Evolutionary conservation across 2,329 filamentous ascomycete species (phyloP).

Genomic region (Exophiala sideris): DNA sequence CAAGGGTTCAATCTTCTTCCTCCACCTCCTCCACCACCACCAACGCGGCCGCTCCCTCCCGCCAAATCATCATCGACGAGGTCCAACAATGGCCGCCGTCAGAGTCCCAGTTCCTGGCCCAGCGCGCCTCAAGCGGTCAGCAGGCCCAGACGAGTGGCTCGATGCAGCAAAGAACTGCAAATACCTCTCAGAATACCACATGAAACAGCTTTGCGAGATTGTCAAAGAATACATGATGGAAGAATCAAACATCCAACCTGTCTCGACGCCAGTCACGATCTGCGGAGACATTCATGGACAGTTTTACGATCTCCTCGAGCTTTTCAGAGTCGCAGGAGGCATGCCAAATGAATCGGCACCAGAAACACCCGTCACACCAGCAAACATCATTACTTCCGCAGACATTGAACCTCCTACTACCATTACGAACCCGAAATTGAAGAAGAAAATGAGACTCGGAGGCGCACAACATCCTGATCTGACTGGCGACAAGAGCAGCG

Average conservation of each 20-base stretch:
- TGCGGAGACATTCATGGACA: slow-evolving; percentile 98
- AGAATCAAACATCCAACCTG: slow-evolving; percentile 99
- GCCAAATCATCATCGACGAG: slow-evolving; percentile 4
- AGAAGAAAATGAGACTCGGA: slow-evolving; percentile 71
- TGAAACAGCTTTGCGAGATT: slow-evolving; percentile 98
- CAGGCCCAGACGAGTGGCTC: slow-evolving; percentile 92
- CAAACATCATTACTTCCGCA: slow-evolving; percentile 78
- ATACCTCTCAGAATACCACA: slow-evolving; percentile 90
- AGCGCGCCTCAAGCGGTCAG: slow-evolving; percentile 76
- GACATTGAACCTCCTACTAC: slow-evolving; percentile 87
- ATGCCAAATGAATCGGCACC: slow-evolving; percentile 75
- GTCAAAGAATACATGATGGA: slow-evolving; percentile 99
- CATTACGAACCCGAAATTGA: slow-evolving; percentile 82
- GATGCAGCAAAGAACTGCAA: slow-evolving; percentile 96
- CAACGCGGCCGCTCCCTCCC: slow-evolving; percentile 1
- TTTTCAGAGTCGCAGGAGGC: slow-evolving; percentile 92
- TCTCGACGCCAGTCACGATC: slow-evolving; percentile 90
- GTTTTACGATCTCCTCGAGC: slow-evolving; percentile 95
- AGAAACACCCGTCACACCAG: slow-evolving; percentile 63
- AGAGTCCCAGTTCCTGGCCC: slow-evolving; percentile 82
- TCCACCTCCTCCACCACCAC: neutral
- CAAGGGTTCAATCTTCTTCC: slow-evolving; percentile 9
- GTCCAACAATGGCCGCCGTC: slow-evolving; percentile 20
- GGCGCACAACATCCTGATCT: slow-evolving; percentile 25
- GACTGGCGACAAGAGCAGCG: slow-evolving; percentile 26